Conservation (phyloP, 257 asterid species). For the Verbascum thapsus region DNA sequence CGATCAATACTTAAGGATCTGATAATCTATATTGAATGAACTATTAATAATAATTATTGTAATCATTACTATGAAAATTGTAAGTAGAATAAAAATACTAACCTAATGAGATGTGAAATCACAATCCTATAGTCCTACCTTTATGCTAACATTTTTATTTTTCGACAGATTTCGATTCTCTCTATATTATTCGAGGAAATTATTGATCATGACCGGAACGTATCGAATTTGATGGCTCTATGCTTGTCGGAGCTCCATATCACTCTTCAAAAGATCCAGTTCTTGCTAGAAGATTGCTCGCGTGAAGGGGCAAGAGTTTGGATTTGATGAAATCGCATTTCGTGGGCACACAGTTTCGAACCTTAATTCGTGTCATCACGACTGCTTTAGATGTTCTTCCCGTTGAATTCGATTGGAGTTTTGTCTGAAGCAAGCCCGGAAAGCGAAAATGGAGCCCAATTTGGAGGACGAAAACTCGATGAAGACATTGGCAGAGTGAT, state of each 20-base stretch:
- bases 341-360: conserved; percentile 48
- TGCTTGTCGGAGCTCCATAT: conserved; percentile 70
- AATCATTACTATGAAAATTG: too few species aligned
- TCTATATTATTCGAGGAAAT: conserved; percentile 65
- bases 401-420: conserved; percentile 39
- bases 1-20: too few species aligned
- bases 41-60: too few species aligned
- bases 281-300: conserved; percentile 61
- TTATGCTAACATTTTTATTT: too few species aligned
- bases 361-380: conserved; percentile 47
- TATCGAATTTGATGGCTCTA: conserved; percentile 42
- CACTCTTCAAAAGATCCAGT: conserved; percentile 55
- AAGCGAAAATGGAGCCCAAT: conserved; percentile 49
- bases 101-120: too few species aligned
- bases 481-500: conserved; percentile 57
- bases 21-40: too few species aligned
- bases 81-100: too few species aligned
- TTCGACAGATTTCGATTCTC: conserved; percentile 61
- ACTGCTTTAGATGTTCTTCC: conserved; percentile 72
- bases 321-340: conserved; percentile 62
- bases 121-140: too few species aligned
- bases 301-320: conserved; percentile 52
- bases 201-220: conserved; percentile 24
- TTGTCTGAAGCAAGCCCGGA: conserved; percentile 49
- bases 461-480: conserved; percentile 47